Percentiles rank a stretch among this genome's conserved stretches.
Conservation (phyloP, 805 yeast species). For the Candida silvicultrix region DNA sequence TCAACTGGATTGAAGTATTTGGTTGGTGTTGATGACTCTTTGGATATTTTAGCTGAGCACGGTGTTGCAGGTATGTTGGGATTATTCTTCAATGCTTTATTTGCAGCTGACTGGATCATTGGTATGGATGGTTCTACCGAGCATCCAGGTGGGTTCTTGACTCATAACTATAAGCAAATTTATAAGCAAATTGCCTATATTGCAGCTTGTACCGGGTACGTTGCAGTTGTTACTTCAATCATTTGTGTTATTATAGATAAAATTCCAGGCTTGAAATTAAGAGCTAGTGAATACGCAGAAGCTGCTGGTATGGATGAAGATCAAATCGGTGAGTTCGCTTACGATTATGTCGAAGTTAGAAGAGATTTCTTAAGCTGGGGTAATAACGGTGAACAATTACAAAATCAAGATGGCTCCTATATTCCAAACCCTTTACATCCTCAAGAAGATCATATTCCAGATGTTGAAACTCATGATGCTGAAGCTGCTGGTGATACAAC, state of each 20-base stretch:
- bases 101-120: conserved; percentile 81
- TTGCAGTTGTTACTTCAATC: conserved; percentile 68
- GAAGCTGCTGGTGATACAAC: background rate
- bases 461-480: background rate
- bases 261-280: conserved; percentile 75
- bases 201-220: conserved; percentile 68
- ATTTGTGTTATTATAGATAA: conserved; percentile 68
- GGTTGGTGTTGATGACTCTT: conserved; percentile 79
- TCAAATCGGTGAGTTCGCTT: conserved; percentile 98
- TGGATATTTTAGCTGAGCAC: conserved; percentile 98
- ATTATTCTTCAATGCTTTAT: conserved; percentile 78
- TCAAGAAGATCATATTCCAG: background rate
- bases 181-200: conserved; percentile 86
- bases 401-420: conserved; percentile 5
- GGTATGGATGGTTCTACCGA: conserved; percentile 85
- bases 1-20: conserved; percentile 82
- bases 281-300: conserved; percentile 83
- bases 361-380: conserved; percentile 70
- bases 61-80: conserved; percentile 95
- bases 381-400: conserved; percentile 6
- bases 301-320: conserved; percentile 91
- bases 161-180: conserved; percentile 85
- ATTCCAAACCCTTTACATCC: background rate
- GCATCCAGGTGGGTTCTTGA: conserved; percentile 89
- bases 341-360: conserved; percentile 94